Evolutionary conservation across 2,329 filamentous ascomycete genomes (phyloP).

Genomic region (Lecanicillium sp.): DNA sequence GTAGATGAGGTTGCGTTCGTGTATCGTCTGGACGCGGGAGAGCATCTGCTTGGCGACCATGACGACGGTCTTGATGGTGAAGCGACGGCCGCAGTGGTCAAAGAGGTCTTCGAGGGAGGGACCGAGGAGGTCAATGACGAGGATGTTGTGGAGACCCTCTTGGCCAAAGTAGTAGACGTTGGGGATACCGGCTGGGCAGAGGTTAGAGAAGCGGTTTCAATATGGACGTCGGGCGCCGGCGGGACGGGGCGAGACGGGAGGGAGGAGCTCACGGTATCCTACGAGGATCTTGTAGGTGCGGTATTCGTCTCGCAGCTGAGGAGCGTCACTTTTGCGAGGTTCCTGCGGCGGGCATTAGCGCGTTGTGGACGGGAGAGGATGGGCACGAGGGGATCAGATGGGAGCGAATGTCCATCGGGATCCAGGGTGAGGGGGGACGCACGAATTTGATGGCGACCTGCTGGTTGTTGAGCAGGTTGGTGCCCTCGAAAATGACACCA

Average conservation of each 20-base stretch:
- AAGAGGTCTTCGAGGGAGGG: constrained; percentile 95
- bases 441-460: constrained; percentile 99
- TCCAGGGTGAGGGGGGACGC: constrained; percentile 37
- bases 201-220: constrained; percentile 17
- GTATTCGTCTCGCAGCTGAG: constrained; percentile 96
- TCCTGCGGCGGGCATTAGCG: constrained; percentile 54
- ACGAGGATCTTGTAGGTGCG: constrained; percentile 99
- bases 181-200: constrained; percentile 75
- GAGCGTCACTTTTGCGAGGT: constrained; percentile 97
- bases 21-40: constrained; percentile 85
- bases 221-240: too few species aligned
- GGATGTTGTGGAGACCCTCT: constrained; percentile 96
- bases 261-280: constrained; percentile 75
- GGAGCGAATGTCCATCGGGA: neutral
- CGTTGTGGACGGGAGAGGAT: neutral
- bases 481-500: constrained; percentile 97
- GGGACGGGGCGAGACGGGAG: constrained; percentile 25
- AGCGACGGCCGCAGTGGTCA: constrained; percentile 91
- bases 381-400: neutral
- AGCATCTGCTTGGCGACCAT: constrained; percentile 99
- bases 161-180: constrained; percentile 99
- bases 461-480: constrained; percentile 97
- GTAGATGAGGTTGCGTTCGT: constrained; percentile 99
- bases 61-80: constrained; percentile 94
- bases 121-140: constrained; percentile 93